A percentile compares a stretch with the other conserved stretches of the same genome.
These are phyloP conservation scores for Neopestalotiopsis sp. DNA, from an alignment of 2,329 filamentous ascomycete species.

Conservation along the genomic window DNA sequence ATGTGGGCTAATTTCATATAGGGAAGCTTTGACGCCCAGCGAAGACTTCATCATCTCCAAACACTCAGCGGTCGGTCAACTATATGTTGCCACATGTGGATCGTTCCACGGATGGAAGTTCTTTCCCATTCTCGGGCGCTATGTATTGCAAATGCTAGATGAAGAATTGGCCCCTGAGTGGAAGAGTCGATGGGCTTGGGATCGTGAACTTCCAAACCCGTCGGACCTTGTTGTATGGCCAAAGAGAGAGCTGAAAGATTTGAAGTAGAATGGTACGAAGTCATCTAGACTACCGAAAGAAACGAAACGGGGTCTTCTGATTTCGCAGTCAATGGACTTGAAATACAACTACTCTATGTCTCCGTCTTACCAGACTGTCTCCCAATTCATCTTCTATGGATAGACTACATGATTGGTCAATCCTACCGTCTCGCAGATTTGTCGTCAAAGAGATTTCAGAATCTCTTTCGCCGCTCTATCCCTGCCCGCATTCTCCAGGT, in stretches of 20 bases:
- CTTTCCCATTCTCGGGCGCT: slow-evolving; percentile 67
- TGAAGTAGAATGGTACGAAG: slow-evolving; percentile 31
- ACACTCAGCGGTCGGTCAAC: slow-evolving; percentile 53
- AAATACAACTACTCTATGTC: too few relatives aligned
- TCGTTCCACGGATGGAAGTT: slow-evolving; percentile 75
- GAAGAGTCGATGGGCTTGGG: slow-evolving; percentile 60
- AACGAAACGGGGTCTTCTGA: too few relatives aligned
- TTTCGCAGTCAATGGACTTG: too few relatives aligned
- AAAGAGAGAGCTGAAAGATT: slow-evolving; percentile 60
- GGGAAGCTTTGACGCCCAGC: slow-evolving; percentile 69
- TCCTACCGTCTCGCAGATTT: too few relatives aligned
- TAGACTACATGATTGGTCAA: too few relatives aligned
- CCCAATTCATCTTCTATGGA: too few relatives aligned
- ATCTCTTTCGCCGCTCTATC: too few relatives aligned
- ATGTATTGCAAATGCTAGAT: slow-evolving; percentile 62
- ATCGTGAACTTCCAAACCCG: slow-evolving; percentile 61
- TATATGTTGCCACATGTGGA: slow-evolving; percentile 68
- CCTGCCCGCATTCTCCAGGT: too few relatives aligned
- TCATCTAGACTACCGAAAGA: too few relatives aligned
- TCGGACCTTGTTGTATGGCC: slow-evolving; percentile 61
- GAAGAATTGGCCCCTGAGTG: slow-evolving; percentile 50
- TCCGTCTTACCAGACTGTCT: too few relatives aligned
- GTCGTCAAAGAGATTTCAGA: too few relatives aligned
- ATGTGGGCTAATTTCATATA: slow-evolving; percentile 33
- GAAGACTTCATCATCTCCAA: slow-evolving; percentile 69